Percentiles rank a stretch among this genome's conserved stretches.
phyloP scores from a whole-genome alignment of 1,284 basidiomycete genomes.

The Cutaneotrichosporon mucoides region DNA sequence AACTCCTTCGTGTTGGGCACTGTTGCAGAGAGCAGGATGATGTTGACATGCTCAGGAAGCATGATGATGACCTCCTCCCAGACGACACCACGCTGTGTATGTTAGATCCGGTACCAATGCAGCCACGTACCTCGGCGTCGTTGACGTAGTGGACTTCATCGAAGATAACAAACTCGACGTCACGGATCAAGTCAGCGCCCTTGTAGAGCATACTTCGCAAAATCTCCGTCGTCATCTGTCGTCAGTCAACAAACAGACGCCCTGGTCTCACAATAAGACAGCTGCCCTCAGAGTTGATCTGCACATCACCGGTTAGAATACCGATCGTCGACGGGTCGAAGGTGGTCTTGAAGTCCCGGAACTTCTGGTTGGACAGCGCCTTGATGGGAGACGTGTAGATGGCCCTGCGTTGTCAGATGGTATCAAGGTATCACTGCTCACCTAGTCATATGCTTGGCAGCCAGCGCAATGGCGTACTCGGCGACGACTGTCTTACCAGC shows the following conservation, averaged over 20 bases:
- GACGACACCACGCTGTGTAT: conserved; percentile 87
- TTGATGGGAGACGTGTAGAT: conserved; percentile 99
- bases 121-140: conserved; percentile 77
- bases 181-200: conserved; percentile 95
- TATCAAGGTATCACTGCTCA: conserved; percentile 44
- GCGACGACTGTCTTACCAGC: conserved; percentile 99
- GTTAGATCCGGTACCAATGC: conserved; percentile 5
- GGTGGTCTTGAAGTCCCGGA: conserved; percentile 96
- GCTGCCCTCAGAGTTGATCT: conserved; percentile 96
- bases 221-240: conserved; percentile 93
- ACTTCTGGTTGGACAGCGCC: conserved; percentile 98
- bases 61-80: conserved; percentile 99
- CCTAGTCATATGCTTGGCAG: conserved; percentile 98
- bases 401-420: conserved; percentile 57
- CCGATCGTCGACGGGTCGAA: conserved; percentile 90
- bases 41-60: conserved; percentile 93
- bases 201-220: conserved; percentile 97
- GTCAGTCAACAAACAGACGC: neutral
- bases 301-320: conserved; percentile 97
- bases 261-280: conserved; percentile 68
- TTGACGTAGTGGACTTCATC: conserved; percentile 99
- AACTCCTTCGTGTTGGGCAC: conserved; percentile 99
- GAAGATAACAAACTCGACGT: conserved; percentile 99
- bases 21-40: conserved; percentile 94
- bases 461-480: conserved; percentile 96